phyloP scores from a whole-genome alignment of 116 monocot genomes.

The Cymodocea nodosa region DNA sequence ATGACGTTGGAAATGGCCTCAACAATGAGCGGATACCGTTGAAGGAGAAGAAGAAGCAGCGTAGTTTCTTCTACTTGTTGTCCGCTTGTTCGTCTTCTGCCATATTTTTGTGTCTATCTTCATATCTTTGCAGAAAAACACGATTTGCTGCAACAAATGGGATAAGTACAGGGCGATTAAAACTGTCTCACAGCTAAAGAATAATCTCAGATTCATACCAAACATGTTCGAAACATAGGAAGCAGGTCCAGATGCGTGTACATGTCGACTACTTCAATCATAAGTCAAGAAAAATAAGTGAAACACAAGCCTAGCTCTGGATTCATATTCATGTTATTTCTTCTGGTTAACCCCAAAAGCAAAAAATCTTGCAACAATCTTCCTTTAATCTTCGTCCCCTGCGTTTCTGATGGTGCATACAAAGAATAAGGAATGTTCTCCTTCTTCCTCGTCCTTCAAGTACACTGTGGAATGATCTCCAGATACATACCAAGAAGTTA shows the following conservation, averaged over 20 bases:
- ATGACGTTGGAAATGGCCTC: too few relatives aligned
- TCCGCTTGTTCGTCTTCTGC: too few relatives aligned
- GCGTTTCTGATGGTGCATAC: conserved; percentile 16
- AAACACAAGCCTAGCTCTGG: not conserved
- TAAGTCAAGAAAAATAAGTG: not conserved
- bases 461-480: not conserved
- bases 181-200: not conserved
- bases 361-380: conserved; percentile 25
- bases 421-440: conserved; percentile 30
- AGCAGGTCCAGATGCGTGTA: not conserved
- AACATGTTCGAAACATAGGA: not conserved
- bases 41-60: too few relatives aligned
- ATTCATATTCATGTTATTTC: conserved; percentile 19
- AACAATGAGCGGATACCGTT: too few relatives aligned
- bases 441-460: conserved; percentile 3
- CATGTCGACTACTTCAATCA: not conserved
- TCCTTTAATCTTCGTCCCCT: conserved; percentile 11
- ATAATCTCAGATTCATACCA: not conserved
- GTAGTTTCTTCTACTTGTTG: too few relatives aligned
- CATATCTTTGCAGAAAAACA: too few relatives aligned
- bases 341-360: conserved; percentile 9
- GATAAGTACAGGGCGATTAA: too few relatives aligned
- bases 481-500: conserved; percentile 13
- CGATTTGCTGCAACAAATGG: too few relatives aligned
- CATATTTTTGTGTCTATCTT: too few relatives aligned